Percentiles rank a stretch among this genome's conserved stretches.
Evolutionary conservation across 495 filamentous ascomycete species (phyloP).

Genomic region (Sporormia fimetaria): DNA sequence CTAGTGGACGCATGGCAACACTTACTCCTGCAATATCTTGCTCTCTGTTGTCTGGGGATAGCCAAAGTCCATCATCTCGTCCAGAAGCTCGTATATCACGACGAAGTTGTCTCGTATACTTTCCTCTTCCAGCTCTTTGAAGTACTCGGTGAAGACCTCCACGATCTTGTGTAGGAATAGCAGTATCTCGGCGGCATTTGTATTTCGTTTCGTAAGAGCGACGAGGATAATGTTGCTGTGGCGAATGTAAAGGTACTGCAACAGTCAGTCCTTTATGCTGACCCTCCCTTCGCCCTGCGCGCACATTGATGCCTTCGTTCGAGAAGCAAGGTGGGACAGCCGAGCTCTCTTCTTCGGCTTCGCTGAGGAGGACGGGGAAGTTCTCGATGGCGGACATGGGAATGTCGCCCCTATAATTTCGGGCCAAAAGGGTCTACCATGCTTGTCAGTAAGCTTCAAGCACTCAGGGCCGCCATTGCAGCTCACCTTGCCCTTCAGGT

Average conservation of each 20-base stretch:
- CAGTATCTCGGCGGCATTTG: slow-evolving; percentile 95
- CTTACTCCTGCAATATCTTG: slow-evolving; percentile 93
- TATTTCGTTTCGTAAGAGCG: slow-evolving; percentile 95
- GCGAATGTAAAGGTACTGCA: slow-evolving; percentile 95
- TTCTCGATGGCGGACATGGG: slow-evolving; percentile 99
- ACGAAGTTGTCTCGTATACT: slow-evolving; percentile 99
- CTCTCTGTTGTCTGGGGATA: slow-evolving; percentile 98
- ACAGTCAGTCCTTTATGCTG: slow-evolving; percentile 5
- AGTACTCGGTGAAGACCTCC: slow-evolving; percentile 99
- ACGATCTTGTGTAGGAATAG: slow-evolving; percentile 97
- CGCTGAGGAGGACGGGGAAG: slow-evolving; percentile 90
- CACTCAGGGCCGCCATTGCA: slow-evolving; percentile 1
- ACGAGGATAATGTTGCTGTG: slow-evolving; percentile 99
- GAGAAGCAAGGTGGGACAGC: slow-evolving; percentile 98
- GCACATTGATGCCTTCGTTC: slow-evolving; percentile 92
- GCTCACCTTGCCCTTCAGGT: slow-evolving; percentile 96
- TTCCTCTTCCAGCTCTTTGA: slow-evolving; percentile 98
- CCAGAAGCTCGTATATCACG: slow-evolving; percentile 95
- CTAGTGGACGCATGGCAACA: background rate
- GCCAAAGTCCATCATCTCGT: slow-evolving; percentile 99
- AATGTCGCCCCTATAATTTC: slow-evolving; percentile 98
- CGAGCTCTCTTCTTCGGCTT: slow-evolving; percentile 98
- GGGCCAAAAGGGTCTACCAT: slow-evolving; percentile 81
- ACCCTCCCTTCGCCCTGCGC: slow-evolving; percentile 1
- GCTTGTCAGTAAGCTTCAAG: slow-evolving; percentile 28